Percentiles rank a stretch among this genome's conserved stretches.
Evolutionary conservation across 164 flowering plant species (phyloP).

Genomic region (Nymphaea colorata): DNA sequence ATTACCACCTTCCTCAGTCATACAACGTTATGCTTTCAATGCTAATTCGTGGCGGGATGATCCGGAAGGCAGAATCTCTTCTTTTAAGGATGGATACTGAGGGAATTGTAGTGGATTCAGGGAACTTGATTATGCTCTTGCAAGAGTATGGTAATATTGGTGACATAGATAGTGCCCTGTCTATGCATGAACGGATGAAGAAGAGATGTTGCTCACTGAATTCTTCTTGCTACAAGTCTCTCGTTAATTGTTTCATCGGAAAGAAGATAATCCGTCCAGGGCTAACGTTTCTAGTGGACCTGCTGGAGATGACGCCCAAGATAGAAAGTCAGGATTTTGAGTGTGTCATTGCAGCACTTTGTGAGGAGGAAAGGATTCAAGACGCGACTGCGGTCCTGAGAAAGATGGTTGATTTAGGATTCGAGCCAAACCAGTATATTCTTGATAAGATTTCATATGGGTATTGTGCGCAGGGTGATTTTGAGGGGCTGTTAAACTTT

Average conservation of each 20-base stretch:
- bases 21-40: slow-evolving; percentile 51
- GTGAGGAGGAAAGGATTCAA: slow-evolving; percentile 44
- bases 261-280: slow-evolving; percentile 29
- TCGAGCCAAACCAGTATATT: slow-evolving; percentile 28
- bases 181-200: slow-evolving; percentile 35
- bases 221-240: slow-evolving; percentile 23
- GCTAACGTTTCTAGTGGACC: slow-evolving; percentile 31
- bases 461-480: slow-evolving; percentile 64
- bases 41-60: slow-evolving; percentile 39
- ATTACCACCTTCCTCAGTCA: slow-evolving; percentile 44
- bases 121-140: slow-evolving; percentile 31
- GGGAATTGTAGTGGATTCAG: slow-evolving; percentile 28
- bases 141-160: slow-evolving; percentile 29
- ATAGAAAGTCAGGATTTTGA: slow-evolving; percentile 20
- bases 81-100: slow-evolving; percentile 22
- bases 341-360: slow-evolving; percentile 31
- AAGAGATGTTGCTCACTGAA: slow-evolving; percentile 28
- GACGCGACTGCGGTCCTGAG: slow-evolving; percentile 54
- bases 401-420: slow-evolving; percentile 29
- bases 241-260: slow-evolving; percentile 34
- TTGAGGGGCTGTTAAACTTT: slow-evolving; percentile 53
- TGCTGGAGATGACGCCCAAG: slow-evolving; percentile 30
- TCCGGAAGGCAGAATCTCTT: slow-evolving; percentile 44
- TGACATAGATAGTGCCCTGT: slow-evolving; percentile 37
- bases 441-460: slow-evolving; percentile 42